Evolutionary conservation across 108 stramenopile genomes (phyloP), one percentile per base, ranked within the genome.

Genomic region (Pseudonitzschia delicatissima): DNA sequence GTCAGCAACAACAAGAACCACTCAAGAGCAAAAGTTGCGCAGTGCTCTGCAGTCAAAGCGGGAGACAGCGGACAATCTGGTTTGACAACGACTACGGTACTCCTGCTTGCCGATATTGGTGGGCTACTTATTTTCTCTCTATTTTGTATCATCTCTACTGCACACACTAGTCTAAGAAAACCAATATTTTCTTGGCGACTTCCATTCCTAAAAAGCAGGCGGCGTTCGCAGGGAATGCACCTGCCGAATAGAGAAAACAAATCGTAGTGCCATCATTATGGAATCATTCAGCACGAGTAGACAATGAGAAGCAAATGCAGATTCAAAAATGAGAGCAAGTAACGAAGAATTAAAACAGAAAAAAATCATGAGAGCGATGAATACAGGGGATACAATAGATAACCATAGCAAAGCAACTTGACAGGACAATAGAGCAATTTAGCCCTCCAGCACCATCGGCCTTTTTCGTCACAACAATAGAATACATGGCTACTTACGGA

Each of bases 151-250:
- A 8, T 20, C 2, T 3, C 42, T 13, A 7, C 11, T 39, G 37
- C 37, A 39, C 37, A 11, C 12, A 7, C 53, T 78, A 91, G 55
- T 88, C 90, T 71, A 88, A 64, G 52, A 88, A 89, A 23, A 81
- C 75, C 49, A 92, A 66, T 25, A 55, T 55, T 39, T 87, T 86
- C 67, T 76, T 77, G 27, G 82, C 75, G 25, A 96, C 62, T 73
- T 95, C 94, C 79, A 92, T 86, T 9, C 91, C 95, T 36, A 91
- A 76, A 83, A 94, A 96, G 64, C 95, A 94, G 1, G 92, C 90
- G 11, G 92, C 92, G 64, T 94, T 96, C 15, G 95, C 95, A 5
- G 95, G 95, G 71, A 96, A 94, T 12, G 95, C 95, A 45, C 53
- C 53, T 55, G 26, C 4, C 17, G 53, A 33, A 15, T 27, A 55